Evolutionary conservation across 441 rosid species (phyloP).

Genomic region (Raphanus hybrid): DNA sequence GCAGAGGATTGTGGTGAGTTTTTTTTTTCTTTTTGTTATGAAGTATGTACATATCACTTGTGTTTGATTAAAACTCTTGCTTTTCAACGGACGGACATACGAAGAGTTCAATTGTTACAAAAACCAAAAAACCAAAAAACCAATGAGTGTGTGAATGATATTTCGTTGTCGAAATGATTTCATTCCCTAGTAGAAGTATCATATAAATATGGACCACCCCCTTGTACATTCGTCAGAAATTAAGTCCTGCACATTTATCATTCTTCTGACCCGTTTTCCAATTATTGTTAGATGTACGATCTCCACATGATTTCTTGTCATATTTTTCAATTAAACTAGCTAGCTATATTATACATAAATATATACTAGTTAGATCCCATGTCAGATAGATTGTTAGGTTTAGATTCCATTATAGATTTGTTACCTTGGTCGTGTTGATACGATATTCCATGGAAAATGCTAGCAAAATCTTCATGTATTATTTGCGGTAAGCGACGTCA

Average conservation of each 20-base stretch:
- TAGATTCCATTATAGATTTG: conserved; percentile 5
- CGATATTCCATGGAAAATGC: neutral
- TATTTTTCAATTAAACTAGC: conserved; percentile 21
- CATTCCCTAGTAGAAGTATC: conserved; percentile 48
- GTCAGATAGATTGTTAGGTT: conserved; percentile 25
- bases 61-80: conserved; percentile 11
- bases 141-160: conserved; percentile 43
- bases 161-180: conserved; percentile 61
- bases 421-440: conserved; percentile 7
- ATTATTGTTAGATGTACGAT: conserved; percentile 42
- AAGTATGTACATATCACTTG: conserved; percentile 19
- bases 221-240: conserved; percentile 47
- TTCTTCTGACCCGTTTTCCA: conserved; percentile 41
- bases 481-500: conserved; percentile 11
- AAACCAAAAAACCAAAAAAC: neutral
- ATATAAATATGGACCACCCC: conserved; percentile 58
- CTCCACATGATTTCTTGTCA: conserved; percentile 38
- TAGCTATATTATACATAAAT: conserved; percentile 16
- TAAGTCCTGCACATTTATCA: conserved; percentile 43
- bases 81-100: conserved; percentile 3
- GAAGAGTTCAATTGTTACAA: conserved; percentile 11
- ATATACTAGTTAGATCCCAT: conserved; percentile 25
- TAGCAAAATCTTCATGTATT: conserved; percentile 1
- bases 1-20: conserved; percentile 38
- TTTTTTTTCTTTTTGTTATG: conserved; percentile 19